Percentiles rank a stretch among this genome's conserved stretches.
These are phyloP conservation scores for Lagenidium giganteum DNA, from an alignment of 352 stramenopile genomes.

Conservation along the genomic window DNA sequence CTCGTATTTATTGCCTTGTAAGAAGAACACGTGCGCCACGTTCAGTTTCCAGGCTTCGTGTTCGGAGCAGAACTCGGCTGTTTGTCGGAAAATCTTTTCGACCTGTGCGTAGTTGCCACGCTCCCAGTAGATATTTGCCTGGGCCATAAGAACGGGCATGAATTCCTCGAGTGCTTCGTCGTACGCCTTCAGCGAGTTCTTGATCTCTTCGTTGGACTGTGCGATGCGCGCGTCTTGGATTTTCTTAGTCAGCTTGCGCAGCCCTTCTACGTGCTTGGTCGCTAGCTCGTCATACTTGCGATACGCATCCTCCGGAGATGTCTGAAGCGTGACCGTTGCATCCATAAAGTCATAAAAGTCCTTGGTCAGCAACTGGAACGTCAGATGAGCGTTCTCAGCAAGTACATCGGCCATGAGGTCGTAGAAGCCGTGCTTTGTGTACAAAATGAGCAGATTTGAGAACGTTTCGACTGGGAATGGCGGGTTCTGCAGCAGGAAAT, in stretches of 20 bases:
- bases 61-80: conserved; percentile 94
- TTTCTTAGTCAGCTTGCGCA: conserved; percentile 93
- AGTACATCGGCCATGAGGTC: conserved; percentile 94
- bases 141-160: conserved; percentile 96
- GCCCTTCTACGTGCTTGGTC: conserved; percentile 89
- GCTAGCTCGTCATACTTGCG: conserved; percentile 92
- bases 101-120: conserved; percentile 95
- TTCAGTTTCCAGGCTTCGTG: conserved; percentile 96
- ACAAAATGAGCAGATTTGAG: conserved; percentile 92
- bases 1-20: conserved; percentile 89
- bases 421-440: conserved; percentile 94
- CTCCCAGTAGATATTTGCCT: conserved; percentile 96
- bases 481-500: conserved; percentile 92
- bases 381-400: conserved; percentile 93
- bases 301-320: conserved; percentile 92
- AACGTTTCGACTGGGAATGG: conserved; percentile 95
- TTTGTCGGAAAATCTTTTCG: conserved; percentile 94
- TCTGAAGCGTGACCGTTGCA: conserved; percentile 90
- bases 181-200: conserved; percentile 89
- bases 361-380: conserved; percentile 90
- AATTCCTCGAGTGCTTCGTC: conserved; percentile 93
- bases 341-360: conserved; percentile 97
- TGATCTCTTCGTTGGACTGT: conserved; percentile 92
- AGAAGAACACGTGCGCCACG: conserved; percentile 95
- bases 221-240: conserved; percentile 91